These are phyloP conservation scores for Phycomyces blakesleeanus DNA, from an alignment of 192 early-diverging fungal species.

Conservation along the genomic window DNA sequence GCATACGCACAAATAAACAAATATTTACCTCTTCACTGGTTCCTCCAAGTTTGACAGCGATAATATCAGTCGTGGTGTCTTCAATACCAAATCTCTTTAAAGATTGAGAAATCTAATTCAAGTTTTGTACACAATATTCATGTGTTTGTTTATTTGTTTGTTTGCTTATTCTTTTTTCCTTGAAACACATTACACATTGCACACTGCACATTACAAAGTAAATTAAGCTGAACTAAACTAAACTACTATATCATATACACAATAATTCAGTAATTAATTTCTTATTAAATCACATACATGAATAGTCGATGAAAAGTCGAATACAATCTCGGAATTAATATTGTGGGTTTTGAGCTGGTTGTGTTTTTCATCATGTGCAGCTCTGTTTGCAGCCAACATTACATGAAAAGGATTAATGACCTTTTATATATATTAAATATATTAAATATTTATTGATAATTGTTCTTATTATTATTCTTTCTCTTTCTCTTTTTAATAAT, in stretches of 20 bases:
- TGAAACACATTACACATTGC: too few species aligned
- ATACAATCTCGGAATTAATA: constrained; percentile 57
- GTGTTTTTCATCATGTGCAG: constrained; percentile 41
- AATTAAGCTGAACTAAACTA: too few species aligned
- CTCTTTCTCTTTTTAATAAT: too few species aligned
- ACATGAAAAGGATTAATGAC: constrained; percentile 50
- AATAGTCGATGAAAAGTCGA: constrained; percentile 49
- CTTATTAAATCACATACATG: too few species aligned
- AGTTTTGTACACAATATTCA: not conserved
- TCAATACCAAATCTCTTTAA: constrained; percentile 47
- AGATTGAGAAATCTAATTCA: constrained; percentile 58
- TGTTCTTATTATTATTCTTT: too few species aligned
- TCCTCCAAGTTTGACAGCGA: constrained; percentile 46
- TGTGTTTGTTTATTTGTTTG: too few species aligned
- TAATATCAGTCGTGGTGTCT: constrained; percentile 39
- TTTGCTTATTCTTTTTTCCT: too few species aligned
- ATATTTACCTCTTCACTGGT: constrained; percentile 27
- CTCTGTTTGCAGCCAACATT: constrained; percentile 46
- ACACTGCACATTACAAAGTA: too few species aligned
- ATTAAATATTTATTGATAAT: not conserved
- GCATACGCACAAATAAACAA: not conserved
- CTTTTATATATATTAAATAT: constrained; percentile 21
- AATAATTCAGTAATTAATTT: too few species aligned
- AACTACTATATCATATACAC: too few species aligned
- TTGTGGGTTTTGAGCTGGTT: constrained; percentile 52